A percentile compares a stretch with the other conserved stretches of the same genome.
phyloP scores from a whole-genome alignment of 2,329 filamentous ascomycete genomes.

The Talaromyces sp. region DNA sequence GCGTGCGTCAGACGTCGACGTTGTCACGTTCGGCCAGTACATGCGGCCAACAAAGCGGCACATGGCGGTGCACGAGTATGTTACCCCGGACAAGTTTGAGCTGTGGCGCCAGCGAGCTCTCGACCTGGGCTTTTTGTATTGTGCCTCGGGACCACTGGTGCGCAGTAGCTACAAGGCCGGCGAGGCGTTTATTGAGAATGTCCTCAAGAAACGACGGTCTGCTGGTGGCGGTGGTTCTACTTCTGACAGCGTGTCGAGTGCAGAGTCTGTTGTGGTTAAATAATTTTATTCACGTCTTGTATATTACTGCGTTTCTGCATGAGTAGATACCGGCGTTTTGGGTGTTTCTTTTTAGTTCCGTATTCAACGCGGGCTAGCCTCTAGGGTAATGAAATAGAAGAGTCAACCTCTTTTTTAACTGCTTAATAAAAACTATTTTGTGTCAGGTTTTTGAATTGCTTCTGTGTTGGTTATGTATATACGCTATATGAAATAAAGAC shows the following conservation, averaged over 20 bases:
- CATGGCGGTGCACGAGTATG: constrained; percentile 93
- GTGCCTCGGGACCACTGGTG: constrained; percentile 87
- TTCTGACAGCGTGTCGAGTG: background rate
- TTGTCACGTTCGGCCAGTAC: constrained; percentile 99
- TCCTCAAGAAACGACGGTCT: constrained; percentile 70
- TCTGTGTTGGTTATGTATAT: background rate
- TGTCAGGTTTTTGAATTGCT: background rate
- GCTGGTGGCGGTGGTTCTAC: constrained; percentile 14
- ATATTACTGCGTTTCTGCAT: background rate
- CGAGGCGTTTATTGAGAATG: constrained; percentile 98
- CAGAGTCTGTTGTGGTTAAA: background rate
- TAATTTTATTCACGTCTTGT: background rate
- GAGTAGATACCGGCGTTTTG: background rate
- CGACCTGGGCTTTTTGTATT: constrained; percentile 95
- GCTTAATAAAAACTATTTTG: background rate
- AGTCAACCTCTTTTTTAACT: background rate
- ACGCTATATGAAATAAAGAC: background rate
- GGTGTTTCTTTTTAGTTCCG: background rate
- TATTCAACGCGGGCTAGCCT: background rate
- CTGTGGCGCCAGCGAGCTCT: constrained; percentile 84
- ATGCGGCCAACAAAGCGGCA: constrained; percentile 98
- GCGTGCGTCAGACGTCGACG: constrained; percentile 75
- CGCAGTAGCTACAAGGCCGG: constrained; percentile 96
- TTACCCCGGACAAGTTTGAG: constrained; percentile 88
- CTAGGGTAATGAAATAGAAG: background rate